Evolutionary conservation across 2,329 filamentous ascomycete species (phyloP), one percentile per base, ranked within the genome.

Genomic region (Lomentospora prolificans): DNA sequence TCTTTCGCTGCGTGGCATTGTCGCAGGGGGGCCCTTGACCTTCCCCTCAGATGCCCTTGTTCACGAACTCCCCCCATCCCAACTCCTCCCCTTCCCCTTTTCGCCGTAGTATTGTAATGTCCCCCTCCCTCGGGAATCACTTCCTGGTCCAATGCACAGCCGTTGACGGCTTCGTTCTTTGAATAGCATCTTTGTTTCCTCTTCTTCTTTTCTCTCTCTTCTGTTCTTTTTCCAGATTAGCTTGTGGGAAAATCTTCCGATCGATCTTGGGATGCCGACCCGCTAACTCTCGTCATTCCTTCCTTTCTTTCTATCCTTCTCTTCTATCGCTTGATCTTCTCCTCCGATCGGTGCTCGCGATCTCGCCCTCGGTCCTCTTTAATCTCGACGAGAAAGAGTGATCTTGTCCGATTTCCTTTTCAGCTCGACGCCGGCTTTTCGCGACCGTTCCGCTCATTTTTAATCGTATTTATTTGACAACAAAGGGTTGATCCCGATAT

Each of bases 211-310:
- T 59, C 56, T 41, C 57, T 55, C 50, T 57, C 54, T 57, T 53
- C 22, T 41, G 54, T 55, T 58, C 46, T 61, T 57, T 62, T 59
- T 48, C 57, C 62, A 55, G 50, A 55, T 55, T 50, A 19, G 39
- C 30, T 36, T 14, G 30, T 25, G 30, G 33, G 24, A 25, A 27
- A 41, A 8, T 33, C 27, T 31, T 24, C 30, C 31, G 28, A 25
- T 55, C 61, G 55, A 41, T 54, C 54, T 59, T 51, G 52, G 41
- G 27, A 50, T 53, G 48, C 31, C 58, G 31, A 53, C 51, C 55
- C 50, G 48, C 44, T 52, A 53, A 56, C 44, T 50, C 12, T 52
- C n/a, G 30, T 28, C 50, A 50, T 53, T 53, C 36, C 28, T 50
- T 51, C 51, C 33, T 41, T 28, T 51, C 28, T 33, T 55, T 39